phyloP scores from a whole-genome alignment of 768 basidiomycete genomes.

The Neoboletus brunneissimus region DNA sequence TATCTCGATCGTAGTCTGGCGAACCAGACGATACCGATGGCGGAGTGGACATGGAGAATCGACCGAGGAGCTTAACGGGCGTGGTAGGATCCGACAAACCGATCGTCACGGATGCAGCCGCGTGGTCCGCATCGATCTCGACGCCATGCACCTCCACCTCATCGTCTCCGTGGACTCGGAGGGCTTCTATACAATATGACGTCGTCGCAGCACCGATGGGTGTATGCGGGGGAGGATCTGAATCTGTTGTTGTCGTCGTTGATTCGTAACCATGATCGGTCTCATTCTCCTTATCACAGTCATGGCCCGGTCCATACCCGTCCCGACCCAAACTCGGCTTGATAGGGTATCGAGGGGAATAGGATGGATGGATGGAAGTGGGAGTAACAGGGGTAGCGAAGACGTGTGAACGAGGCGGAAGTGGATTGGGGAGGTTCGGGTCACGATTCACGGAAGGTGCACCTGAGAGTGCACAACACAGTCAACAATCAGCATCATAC shows the following conservation, averaged over 20 bases:
- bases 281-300: conserved; percentile 22
- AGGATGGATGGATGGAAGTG: background rate
- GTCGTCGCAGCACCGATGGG: conserved; percentile 15
- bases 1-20: background rate
- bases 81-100: conserved; percentile 14
- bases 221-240: conserved; percentile 27
- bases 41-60: conserved; percentile 9
- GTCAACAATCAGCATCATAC: conserved; percentile 10
- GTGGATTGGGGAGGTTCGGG: conserved; percentile 2
- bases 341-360: conserved; percentile 1
- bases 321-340: conserved; percentile 2
- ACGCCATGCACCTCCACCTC: conserved; percentile 5
- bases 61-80: conserved; percentile 14
- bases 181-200: conserved; percentile 2
- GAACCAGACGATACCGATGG: conserved; percentile 1
- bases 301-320: conserved; percentile 4
- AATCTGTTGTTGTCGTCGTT: conserved; percentile 27
- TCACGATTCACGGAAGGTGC: conserved; percentile 12
- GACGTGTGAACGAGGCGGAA: conserved; percentile 2
- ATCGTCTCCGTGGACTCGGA: conserved; percentile 15
- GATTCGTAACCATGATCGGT: conserved; percentile 28
- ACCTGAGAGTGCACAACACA: conserved; percentile 12
- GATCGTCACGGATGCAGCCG: background rate
- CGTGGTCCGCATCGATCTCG: conserved; percentile 6
- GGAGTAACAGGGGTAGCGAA: conserved; percentile 1